phyloP scores from a whole-genome alignment of 208 protist species.

The Trypanosoma conorhini region DNA sequence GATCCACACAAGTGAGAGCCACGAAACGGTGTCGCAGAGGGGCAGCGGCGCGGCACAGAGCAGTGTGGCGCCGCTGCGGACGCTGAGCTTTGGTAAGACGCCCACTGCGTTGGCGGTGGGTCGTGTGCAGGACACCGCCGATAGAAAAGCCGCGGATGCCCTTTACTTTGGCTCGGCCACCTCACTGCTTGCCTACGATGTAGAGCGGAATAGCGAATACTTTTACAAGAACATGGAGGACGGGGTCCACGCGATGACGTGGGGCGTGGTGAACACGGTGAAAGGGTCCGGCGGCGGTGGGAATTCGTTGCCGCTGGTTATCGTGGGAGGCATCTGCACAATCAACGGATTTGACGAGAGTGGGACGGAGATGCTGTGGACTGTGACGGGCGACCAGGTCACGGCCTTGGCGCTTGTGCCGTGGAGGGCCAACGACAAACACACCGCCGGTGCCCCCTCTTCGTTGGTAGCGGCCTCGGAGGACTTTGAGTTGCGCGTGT shows the following conservation, averaged over 20 bases:
- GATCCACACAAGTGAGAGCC: slow-evolving; percentile 55
- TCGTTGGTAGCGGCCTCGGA: slow-evolving; percentile 93
- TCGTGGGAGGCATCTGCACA: slow-evolving; percentile 95
- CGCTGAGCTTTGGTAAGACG: slow-evolving; percentile 89
- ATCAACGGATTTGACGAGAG: slow-evolving; percentile 92
- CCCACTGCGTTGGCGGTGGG: slow-evolving; percentile 79
- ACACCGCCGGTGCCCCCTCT: slow-evolving; percentile 2
- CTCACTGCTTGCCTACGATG: slow-evolving; percentile 92
- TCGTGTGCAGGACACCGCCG: slow-evolving; percentile 32
- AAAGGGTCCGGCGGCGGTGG: slow-evolving; percentile 1
- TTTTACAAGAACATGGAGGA: slow-evolving; percentile 94
- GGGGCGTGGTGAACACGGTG: slow-evolving; percentile 54
- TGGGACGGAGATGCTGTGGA: slow-evolving; percentile 93
- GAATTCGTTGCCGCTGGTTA: slow-evolving; percentile 41
- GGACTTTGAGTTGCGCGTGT: slow-evolving; percentile 93
- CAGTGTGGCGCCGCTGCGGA: slow-evolving; percentile 47
- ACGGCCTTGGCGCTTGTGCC: slow-evolving; percentile 82
- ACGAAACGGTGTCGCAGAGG: not conserved
- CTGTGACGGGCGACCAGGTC: slow-evolving; percentile 95
- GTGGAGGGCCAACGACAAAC: slow-evolving; percentile 26
- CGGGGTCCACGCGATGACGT: slow-evolving; percentile 83
- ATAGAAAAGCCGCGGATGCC: slow-evolving; percentile 45
- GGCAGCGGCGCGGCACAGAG: not conserved
- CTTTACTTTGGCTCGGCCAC: slow-evolving; percentile 90
- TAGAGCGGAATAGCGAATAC: slow-evolving; percentile 89